Evolutionary conservation across 805 yeast species (phyloP), one percentile per base, ranked within the genome.

Genomic region (Soucietia sequanensis): DNA sequence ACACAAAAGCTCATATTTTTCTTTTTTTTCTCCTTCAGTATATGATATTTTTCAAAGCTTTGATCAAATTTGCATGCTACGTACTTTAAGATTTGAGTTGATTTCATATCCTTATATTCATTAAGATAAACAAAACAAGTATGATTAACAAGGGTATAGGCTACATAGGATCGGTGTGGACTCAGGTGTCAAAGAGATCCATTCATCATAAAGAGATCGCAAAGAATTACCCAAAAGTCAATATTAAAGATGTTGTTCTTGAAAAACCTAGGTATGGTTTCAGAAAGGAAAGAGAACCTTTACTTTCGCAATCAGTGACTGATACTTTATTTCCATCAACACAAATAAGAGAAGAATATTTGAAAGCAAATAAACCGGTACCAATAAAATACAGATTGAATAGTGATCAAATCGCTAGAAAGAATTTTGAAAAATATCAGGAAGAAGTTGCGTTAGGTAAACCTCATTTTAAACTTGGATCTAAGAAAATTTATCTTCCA

Each of bases 391-490:
- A 56, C 51, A 48, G 57, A 38, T 47, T 60, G 10, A 48, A 50
- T 22, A 54, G 62, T 41, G 71, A 65, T 37, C 49, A 44, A 25
- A 60, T 65, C 37, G 60, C 70, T 16, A 53, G 65, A 41, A 54
- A 69, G 47, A 64, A 64, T 48, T 54, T 48, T 41, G 64, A 65
- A 27, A 54, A 54, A 37, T 65, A 62, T 35, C 63, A 68, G 47
- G 73, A 75, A 22, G 76, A 80, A 39, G 71, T 83, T 27, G 78
- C 72, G 18, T 62, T 62, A 34, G 88, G 82, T 26, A 70, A 71
- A 44, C 82, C 96, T 2, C 96, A 89, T 68, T 91, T 88, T 75
- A 70, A 69, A 26, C 77, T 84, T 6, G 99, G 99, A 50, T 81
- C 78, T 5, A 78, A 75, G 45, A 70, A 84, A 43, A 69, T 84